Base-by-base conservation (phyloP, 345 rosid species). In the Heritiera fomes region DNA sequence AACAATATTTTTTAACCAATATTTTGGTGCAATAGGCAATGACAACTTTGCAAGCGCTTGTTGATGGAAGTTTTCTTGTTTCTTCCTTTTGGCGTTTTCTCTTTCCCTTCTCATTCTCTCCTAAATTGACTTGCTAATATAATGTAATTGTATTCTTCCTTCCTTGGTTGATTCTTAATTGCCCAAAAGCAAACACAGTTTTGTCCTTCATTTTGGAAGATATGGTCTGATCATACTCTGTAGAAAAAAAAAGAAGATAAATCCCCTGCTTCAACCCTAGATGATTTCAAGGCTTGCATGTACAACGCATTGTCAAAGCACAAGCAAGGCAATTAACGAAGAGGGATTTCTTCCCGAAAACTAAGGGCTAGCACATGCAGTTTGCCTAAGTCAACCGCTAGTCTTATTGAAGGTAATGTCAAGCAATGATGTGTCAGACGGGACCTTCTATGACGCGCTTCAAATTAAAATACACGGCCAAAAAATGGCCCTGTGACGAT, bases 351-450 rank as follows among this genome's bases (percentile, higher is more conserved):
- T 6, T 52, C 4, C 18, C 4, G 4, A 52, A 52, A 5, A 17
- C 3, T 2, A 55, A 55, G 11, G 1, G 2, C 53, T 4, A 11
- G 0, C 8, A 8, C 30, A n/a, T 1, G 8, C 2, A 1, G 12
- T 62, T 62, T 12, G 67, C n/a, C 67, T 9, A 30, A 60, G 64
- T 60, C 64, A 23, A 60, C 15, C 12, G 5, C 64, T 60, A 23
- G 64, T 28, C 34, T 10, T 34, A 34, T 34, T 23, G 30, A 72
- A 32, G 47, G 61, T 14, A 43, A 34, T 34, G 1, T 34, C 3
- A 34, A 32, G 43, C 67, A 30, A 63, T 14, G 62, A 32, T 55
- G 76, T 55, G 76, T 73, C 62, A 50, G 75, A 52, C 20, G n/a
- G 58, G 74, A 70, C 41, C 74, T 69, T 20, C 9, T 14, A 15